Evolutionary conservation across 148 eudicot species (phyloP), one percentile per base, ranked within the genome.

Genomic region (Rhododendron kiyosumense): DNA sequence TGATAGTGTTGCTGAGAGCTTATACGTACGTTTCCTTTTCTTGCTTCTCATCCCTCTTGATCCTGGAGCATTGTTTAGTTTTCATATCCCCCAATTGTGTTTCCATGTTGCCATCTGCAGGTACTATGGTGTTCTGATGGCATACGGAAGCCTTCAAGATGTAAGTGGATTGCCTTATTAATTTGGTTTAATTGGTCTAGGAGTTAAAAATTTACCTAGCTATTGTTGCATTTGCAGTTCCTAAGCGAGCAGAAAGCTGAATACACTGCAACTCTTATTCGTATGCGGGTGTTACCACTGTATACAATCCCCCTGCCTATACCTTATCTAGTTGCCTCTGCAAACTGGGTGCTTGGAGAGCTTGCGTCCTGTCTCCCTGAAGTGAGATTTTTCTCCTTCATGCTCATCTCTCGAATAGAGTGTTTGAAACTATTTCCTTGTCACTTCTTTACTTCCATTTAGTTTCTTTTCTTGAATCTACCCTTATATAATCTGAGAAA

Each of bases 331-430:
- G 73, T 89, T 86, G 98, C 94, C 79, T 93, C 94, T 86, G 94
- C 98, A 74, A 94, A 91, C 87, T 94, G 98, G 98, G 91, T 94
- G 74, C 96, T 94, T 86, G 95, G 95, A 88, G 98, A 94, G 89
- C 93, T 94, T 84, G 91, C 92, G 24, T 91, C 94, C 69, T 94
- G 90, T 87, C 91, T 94, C 77, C 90, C 98, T 78, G 92, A 93
- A 87, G 97, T 94, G 88, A 90, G 93, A 85, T 69, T 36, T 74
- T 78, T n/a, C 43, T 87, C 75, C 11, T 52, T 75, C 36, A 26
- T 71, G 26, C 46, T 77, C 61, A 49, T 59, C 34, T 54, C 36
- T 8, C n/a, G 13, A 74, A 78, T 83, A 24, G 46, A 46, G 46
- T 61, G 24, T 8, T 61, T 78, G n/a, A 73, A 38, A 17, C 48